Evolutionary conservation across 2,329 filamentous ascomycete species (phyloP), one percentile per base, ranked within the genome.

Genomic region (Xylariomycetidae sp.): DNA sequence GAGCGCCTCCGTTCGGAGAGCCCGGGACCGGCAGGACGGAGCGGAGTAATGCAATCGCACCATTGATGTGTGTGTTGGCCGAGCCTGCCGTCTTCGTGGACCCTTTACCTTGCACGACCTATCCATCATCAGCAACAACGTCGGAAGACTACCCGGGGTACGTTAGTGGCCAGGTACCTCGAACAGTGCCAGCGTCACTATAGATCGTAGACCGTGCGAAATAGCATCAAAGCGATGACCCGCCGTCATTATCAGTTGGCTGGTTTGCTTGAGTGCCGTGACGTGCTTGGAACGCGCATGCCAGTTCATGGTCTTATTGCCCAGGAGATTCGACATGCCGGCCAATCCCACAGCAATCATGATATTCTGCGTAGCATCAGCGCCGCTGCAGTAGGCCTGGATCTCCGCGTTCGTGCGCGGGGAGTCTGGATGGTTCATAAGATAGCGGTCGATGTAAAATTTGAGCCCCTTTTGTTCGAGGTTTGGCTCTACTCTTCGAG

Each of bases 181-280:
- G 40, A 76, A 81, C 52, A 79, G 63, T 29, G 74, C 74, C 42
- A 81, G 65, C 45, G 75, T 64, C 25, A 80, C 61, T 19, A 79
- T 70, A 6, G 68, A 57, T 18, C 67, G 63, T 42, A 76, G 61
- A 12, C 72, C 16, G 5, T 13, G 63, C 25, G 34, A 39, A 19
- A 38, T 15, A 8, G 69, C 61, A 28, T 67, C 57, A 15, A 68
- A 24, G 13, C 32, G 36, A 22, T 46, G n/a, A 32, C 57, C 54
- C 22, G 55, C 45, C 57, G 45, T 20, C 59, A 47, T 34, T 49
- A 74, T 57, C 6, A 66, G 49, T 36, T 60, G 53, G 5, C 63
- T 60, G 3, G 66, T 69, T 33, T 66, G 59, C 25, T 64, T 65
- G 23, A 81, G 53, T 2, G 74, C 74, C 18, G 61, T 51, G 6